phyloP scores from a whole-genome alignment of 2,329 filamentous ascomycete species.

The Neospermospora avenae region DNA sequence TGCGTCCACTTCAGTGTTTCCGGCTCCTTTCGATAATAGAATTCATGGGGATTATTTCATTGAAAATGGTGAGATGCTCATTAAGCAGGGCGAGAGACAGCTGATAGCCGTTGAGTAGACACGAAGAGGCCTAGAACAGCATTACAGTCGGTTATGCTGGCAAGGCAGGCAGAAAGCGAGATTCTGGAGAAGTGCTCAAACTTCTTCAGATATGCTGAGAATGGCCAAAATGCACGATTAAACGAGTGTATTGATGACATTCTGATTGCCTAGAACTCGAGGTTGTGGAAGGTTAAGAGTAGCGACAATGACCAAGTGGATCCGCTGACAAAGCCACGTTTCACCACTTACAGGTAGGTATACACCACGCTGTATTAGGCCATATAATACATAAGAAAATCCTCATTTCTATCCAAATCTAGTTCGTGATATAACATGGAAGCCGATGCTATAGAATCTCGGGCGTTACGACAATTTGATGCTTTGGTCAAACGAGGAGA shows the following conservation, averaged over 20 bases:
- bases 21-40: slow-evolving; percentile 41
- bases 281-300: too few relatives aligned
- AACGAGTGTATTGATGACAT: too few relatives aligned
- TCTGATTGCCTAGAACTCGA: too few relatives aligned
- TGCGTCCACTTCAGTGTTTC: slow-evolving; percentile 58
- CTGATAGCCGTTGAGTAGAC: slow-evolving; percentile 34
- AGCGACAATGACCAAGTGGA: neutral
- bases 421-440: neutral
- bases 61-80: slow-evolving; percentile 55
- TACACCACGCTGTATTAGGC: too few relatives aligned
- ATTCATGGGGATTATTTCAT: too few relatives aligned
- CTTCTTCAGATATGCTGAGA: slow-evolving; percentile 42
- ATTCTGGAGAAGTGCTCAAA: slow-evolving; percentile 53
- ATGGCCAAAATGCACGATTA: too few relatives aligned
- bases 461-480: slow-evolving; percentile 9
- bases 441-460: neutral
- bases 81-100: slow-evolving; percentile 37
- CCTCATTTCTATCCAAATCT: neutral
- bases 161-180: slow-evolving; percentile 53
- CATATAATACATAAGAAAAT: neutral
- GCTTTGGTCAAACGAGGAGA: slow-evolving; percentile 8
- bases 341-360: neutral
- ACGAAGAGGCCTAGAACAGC: slow-evolving; percentile 38
- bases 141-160: slow-evolving; percentile 52
- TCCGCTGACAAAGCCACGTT: slow-evolving; percentile 1